Conservation (phyloP, 2,329 filamentous ascomycete genomes). For the Trichophyton verrucosum region DNA sequence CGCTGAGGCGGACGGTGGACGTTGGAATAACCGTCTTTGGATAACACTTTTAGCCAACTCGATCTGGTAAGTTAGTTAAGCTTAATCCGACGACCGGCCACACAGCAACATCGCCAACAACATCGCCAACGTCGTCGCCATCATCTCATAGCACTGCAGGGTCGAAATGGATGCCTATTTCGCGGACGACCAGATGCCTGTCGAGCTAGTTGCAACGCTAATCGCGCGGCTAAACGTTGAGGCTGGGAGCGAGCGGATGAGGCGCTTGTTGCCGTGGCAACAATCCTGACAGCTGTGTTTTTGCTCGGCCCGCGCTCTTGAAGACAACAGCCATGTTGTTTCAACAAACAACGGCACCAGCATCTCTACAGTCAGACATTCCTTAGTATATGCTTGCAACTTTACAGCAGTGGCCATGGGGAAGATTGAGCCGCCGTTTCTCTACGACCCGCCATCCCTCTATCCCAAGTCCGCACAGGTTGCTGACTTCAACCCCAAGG, state of each 20-base stretch:
- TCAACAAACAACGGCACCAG: background rate
- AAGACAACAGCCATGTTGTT: background rate
- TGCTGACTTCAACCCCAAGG: slow-evolving; percentile 70
- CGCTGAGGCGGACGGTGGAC: background rate
- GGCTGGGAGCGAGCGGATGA: background rate
- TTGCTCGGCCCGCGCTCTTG: background rate
- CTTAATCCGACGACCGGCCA: background rate
- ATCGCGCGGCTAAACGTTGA: slow-evolving; percentile 1
- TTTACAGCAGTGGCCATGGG: slow-evolving; percentile 29
- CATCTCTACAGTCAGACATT: background rate
- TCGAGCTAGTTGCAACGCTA: background rate
- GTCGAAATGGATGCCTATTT: background rate
- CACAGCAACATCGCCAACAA: background rate
- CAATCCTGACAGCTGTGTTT: background rate
- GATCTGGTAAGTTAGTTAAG: background rate
- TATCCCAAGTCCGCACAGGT: slow-evolving; percentile 42
- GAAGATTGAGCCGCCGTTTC: slow-evolving; percentile 53
- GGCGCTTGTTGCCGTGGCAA: slow-evolving; percentile 1
- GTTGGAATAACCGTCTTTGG: background rate
- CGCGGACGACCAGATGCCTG: background rate
- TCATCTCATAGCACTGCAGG: background rate
- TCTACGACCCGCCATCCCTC: slow-evolving; percentile 51
- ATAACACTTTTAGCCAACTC: background rate
- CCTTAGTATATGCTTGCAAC: background rate
- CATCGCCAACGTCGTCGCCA: background rate